Evolutionary conservation across 805 yeast species (phyloP).

Genomic region (Saturnispora halmiae): DNA sequence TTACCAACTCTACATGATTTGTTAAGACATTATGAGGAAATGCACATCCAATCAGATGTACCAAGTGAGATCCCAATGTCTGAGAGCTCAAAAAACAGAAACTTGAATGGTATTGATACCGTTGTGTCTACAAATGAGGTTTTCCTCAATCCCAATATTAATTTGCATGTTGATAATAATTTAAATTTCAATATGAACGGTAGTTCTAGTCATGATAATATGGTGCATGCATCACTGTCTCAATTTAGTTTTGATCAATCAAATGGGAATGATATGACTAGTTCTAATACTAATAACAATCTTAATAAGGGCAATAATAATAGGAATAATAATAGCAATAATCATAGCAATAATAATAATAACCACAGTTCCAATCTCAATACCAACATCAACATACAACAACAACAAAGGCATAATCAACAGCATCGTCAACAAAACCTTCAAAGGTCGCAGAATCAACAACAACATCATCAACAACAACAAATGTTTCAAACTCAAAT

Average conservation of each 20-base stretch:
- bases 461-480: conserved; percentile 5
- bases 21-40: conserved; percentile 90
- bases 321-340: conserved; percentile 2
- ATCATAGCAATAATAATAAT: conserved; percentile 1
- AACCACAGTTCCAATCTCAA: background rate
- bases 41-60: conserved; percentile 64
- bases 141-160: conserved; percentile 37
- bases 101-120: conserved; percentile 62
- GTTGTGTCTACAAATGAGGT: conserved; percentile 84
- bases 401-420: conserved; percentile 2
- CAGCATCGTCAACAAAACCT: conserved; percentile 8
- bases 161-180: conserved; percentile 10
- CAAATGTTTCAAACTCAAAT: conserved; percentile 9
- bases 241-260: conserved; percentile 20
- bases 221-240: conserved; percentile 13
- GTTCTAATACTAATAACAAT: background rate
- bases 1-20: conserved; percentile 91
- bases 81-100: conserved; percentile 34
- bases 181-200: conserved; percentile 11
- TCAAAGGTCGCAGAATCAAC: conserved; percentile 20
- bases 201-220: conserved; percentile 7
- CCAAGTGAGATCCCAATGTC: conserved; percentile 16
- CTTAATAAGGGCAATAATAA: conserved; percentile 7
- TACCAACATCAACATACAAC: background rate
- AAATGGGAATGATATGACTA: conserved; percentile 1